Base-by-base conservation (phyloP, 768 basidiomycete genomes). In the Cantharellus anzutake region DNA sequence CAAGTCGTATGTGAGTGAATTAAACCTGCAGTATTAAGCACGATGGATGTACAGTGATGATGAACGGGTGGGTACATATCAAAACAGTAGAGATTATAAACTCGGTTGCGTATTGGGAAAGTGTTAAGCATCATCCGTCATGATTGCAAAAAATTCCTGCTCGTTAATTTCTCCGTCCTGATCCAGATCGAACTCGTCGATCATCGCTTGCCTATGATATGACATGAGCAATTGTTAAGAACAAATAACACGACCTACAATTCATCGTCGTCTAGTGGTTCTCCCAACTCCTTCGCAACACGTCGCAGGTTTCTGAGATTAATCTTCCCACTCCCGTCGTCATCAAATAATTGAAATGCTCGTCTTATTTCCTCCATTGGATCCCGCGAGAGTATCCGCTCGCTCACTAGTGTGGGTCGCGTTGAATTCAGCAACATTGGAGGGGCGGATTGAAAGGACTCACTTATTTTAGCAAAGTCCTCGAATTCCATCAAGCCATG, bases 171-270 rank as follows among this genome's bases (percentile, higher is more conserved):
- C 94, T 38, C 93, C 92, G 65, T 99, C 96, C 69, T 91, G 84
- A 73, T 99, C 96, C 35, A 99, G 80, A 71, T 99, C 96, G 68
- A 99, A 99, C 72, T 99, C 96, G 66, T 99, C 96, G 68, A 99
- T 99, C 96, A 99, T 99, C 34, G 96, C 96, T 81, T 97, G 92
- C 65, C 94, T 97, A 65, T 16, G 59, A 29, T 29, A 29, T 29
- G 20, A 29, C 20, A 29, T 29, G 41, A 42, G 39, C 58, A 5
- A 37, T n/a, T 14, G 16, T 50, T 7, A 58, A 56, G 42, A 20
- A 41, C 35, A 48, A 41, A 37, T 41, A 55, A 37, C 39, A 59
- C 51, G 16, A 52, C 92, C 70, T 70, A 97, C 93, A 98, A 74
- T 68, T 98, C 96, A 61, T 97, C 93, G 64, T 97, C 94, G 65